Evolutionary conservation across 2,329 filamentous ascomycete genomes (phyloP).

Genomic region (Cladorrhinum sp.): DNA sequence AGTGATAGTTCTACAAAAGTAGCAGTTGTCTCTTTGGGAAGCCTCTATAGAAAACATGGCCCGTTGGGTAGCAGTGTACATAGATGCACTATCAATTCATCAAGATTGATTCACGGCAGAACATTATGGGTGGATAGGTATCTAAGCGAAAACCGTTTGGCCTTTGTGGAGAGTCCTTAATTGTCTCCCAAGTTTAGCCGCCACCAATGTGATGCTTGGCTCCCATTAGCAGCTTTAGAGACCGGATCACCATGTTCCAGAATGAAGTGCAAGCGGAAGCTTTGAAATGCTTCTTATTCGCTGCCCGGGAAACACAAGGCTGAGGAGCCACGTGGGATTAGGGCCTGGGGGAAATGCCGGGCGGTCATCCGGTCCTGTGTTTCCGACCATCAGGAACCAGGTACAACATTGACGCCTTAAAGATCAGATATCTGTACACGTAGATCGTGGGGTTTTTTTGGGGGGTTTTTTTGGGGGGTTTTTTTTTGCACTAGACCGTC

Average conservation of each 20-base stretch:
- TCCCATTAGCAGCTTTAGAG: neutral
- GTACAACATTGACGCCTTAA: too few relatives aligned
- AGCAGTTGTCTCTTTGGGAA: too few relatives aligned
- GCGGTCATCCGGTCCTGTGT: neutral
- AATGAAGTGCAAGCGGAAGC: neutral
- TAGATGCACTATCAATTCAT: neutral
- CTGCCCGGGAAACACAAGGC: neutral
- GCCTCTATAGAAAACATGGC: neutral
- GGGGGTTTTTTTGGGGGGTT: too few relatives aligned
- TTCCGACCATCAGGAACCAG: neutral
- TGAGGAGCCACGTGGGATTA: neutral
- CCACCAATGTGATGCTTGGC: slow-evolving; percentile 1
- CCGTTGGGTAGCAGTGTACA: neutral
- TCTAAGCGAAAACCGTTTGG: neutral
- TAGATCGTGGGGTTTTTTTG: too few relatives aligned
- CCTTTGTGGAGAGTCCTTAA: slow-evolving; percentile 1
- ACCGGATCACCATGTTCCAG: neutral
- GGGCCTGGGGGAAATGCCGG: neutral
- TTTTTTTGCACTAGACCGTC: too few relatives aligned
- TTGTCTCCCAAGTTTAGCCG: slow-evolving; percentile 4
- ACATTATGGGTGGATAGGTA: neutral
- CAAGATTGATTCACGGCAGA: neutral
- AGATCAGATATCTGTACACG: too few relatives aligned
- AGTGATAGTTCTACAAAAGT: neutral
- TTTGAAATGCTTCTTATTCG: neutral